These are phyloP conservation scores for Monilinia fructicola DNA, from an alignment of 2,329 filamentous ascomycete genomes.

Conservation along the genomic window DNA sequence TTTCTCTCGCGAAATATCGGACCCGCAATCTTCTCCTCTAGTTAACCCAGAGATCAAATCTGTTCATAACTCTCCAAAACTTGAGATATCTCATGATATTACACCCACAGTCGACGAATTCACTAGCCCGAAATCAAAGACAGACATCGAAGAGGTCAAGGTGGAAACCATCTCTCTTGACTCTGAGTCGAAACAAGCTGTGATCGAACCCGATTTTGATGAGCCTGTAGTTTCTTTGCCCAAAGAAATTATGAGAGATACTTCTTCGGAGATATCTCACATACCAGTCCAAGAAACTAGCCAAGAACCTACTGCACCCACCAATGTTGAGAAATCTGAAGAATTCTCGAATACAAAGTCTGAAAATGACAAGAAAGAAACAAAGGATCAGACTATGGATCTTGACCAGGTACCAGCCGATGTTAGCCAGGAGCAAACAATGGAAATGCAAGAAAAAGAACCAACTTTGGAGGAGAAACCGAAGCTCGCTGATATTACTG, in stretches of 20 bases:
- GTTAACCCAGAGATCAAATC: background rate
- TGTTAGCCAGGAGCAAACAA: background rate
- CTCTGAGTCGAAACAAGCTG: constrained; percentile 4
- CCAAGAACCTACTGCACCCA: constrained; percentile 15
- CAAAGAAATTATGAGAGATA: background rate
- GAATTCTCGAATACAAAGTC: constrained; percentile 21
- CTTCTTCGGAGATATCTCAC: background rate
- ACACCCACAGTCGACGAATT: background rate
- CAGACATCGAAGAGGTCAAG: background rate
- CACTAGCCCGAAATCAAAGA: constrained; percentile 5
- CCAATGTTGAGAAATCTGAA: constrained; percentile 7
- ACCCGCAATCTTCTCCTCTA: background rate
- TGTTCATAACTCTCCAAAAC: background rate
- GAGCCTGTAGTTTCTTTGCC: background rate
- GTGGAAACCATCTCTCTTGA: background rate
- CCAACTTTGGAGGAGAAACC: background rate
- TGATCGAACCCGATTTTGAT: constrained; percentile 3
- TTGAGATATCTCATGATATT: background rate
- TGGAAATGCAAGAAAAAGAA: background rate
- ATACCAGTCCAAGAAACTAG: constrained; percentile 9
- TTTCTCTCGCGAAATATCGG: background rate
- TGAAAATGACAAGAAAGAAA: constrained; percentile 31
- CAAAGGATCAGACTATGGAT: constrained; percentile 23
- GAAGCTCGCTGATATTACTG: background rate
- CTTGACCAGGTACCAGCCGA: background rate